Conservation (phyloP, 768 basidiomycete genomes). For the Tulasnella sp. region DNA sequence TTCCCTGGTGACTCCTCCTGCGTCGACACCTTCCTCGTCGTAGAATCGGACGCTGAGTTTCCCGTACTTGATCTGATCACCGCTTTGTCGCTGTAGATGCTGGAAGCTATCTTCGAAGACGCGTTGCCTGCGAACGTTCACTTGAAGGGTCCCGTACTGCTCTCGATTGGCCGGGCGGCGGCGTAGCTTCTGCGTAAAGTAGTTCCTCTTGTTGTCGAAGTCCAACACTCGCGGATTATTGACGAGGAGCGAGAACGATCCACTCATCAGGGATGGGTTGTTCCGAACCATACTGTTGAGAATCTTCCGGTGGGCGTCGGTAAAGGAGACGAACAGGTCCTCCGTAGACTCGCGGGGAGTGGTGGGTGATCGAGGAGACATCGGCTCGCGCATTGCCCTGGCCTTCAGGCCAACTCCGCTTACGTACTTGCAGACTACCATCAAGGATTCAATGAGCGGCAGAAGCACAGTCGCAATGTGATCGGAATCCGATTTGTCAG, state of each 20-base stretch:
- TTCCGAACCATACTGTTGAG: slow-evolving; percentile 97
- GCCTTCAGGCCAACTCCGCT: slow-evolving; percentile 37
- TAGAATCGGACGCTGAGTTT: slow-evolving; percentile 96
- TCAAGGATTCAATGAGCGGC: slow-evolving; percentile 91
- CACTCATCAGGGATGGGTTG: slow-evolving; percentile 96
- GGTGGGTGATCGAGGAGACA: slow-evolving; percentile 47
- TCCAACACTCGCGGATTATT: slow-evolving; percentile 95
- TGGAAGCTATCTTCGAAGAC: slow-evolving; percentile 99
- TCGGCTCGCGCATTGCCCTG: slow-evolving; percentile 54
- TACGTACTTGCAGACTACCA: slow-evolving; percentile 98
- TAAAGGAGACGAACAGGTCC: slow-evolving; percentile 89
- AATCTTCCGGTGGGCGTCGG: slow-evolving; percentile 87
- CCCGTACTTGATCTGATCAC: slow-evolving; percentile 96
- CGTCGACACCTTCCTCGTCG: slow-evolving; percentile 97
- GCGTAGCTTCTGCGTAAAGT: slow-evolving; percentile 88
- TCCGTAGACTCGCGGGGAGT: slow-evolving; percentile 52
- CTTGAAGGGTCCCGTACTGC: slow-evolving; percentile 75
- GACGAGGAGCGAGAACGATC: slow-evolving; percentile 93
- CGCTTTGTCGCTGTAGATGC: slow-evolving; percentile 79
- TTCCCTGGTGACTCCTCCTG: slow-evolving; percentile 95
- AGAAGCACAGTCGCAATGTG: slow-evolving; percentile 89
- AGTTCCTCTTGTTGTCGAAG: slow-evolving; percentile 99
- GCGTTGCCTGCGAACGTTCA: slow-evolving; percentile 83
- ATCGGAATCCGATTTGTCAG: slow-evolving; percentile 71
- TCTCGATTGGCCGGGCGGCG: slow-evolving; percentile 74